Evolutionary conservation across 495 filamentous ascomycete genomes (phyloP), one percentile per base, ranked within the genome.

Genomic region (Talaromyces ruber): DNA sequence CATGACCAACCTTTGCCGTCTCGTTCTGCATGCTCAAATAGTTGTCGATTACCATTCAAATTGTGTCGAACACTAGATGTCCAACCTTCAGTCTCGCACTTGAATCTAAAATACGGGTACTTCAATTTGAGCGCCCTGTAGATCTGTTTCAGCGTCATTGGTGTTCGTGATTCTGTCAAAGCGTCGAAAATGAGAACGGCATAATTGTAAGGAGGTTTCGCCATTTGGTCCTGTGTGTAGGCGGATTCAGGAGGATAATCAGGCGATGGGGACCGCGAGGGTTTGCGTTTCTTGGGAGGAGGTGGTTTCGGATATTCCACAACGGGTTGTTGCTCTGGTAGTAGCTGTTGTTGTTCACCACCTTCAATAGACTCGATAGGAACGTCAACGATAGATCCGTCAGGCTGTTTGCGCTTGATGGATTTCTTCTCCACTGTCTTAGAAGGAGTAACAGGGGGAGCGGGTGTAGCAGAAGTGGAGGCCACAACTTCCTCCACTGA

Each of bases 31-130:
- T 96, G 95, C 69, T 83, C 82, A 72, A 98, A 98, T 24, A 92
- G 87, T 59, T 80, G 77, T 55, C 86, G 82, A 68, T 96, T 90
- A 60, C 94, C 92, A 34, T 91, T 89, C 26, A 98, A 81, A 63
- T 98, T 98, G 72, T 98, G 94, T 4, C 94, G 88, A 22, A 98
- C 92, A 75, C 92, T 96, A 65, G 92, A 97, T 68, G 97, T 93
- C 94, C 94, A 98, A 14, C 94, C 94, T 64, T 86, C 89, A 6
- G 91, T 93, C 65, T 79, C 74, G 29, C 86, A 86, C 60, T 84
- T 84, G 72, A 97, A 90, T 63, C 89, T 90, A 73, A 90, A 98
- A 73, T 85, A 97, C 0, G 94, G 95, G 67, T 95, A 97, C 67
- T 88, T 90, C 67, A 87, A 76, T 73, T 91, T 88, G 63, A 98